Conservation (phyloP, 768 basidiomycete genomes). For the Rhodotorula taiwanensis region DNA sequence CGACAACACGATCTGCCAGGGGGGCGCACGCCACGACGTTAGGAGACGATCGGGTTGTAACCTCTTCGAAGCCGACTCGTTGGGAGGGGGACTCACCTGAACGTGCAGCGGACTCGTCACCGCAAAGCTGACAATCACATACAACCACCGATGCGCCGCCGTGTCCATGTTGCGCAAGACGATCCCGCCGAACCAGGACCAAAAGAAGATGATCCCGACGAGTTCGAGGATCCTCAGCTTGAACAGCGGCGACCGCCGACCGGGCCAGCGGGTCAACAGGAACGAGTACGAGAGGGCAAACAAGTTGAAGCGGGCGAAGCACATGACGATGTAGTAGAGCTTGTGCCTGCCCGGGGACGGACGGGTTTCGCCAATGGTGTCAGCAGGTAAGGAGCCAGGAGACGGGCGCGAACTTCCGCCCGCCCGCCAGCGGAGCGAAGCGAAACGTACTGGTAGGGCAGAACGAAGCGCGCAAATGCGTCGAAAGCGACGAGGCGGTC, state of each 20-base stretch:
- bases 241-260: constrained; percentile 59
- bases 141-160: constrained; percentile 63
- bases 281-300: constrained; percentile 78
- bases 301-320: constrained; percentile 88
- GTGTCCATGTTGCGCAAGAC: constrained; percentile 65
- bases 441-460: constrained; percentile 59
- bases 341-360: no score
- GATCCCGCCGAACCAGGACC: constrained; percentile 67
- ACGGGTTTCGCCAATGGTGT: no score
- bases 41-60: background rate
- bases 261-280: constrained; percentile 52
- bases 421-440: background rate
- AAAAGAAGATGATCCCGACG: constrained; percentile 69
- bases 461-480: constrained; percentile 56
- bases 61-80: background rate
- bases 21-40: no score
- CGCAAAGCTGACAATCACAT: constrained; percentile 75
- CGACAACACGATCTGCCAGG: constrained; percentile 72
- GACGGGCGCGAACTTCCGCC: no score
- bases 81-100: constrained; percentile 60
- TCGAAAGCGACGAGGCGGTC: constrained; percentile 78
- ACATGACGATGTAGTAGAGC: constrained; percentile 83
- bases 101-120: constrained; percentile 87
- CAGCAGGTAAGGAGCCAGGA: no score
- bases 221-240: constrained; percentile 63